A percentile compares a stretch with the other conserved stretches of the same genome.
phyloP scores from a whole-genome alignment of 2,329 filamentous ascomycete species.

The Juglanconis juglandina region DNA sequence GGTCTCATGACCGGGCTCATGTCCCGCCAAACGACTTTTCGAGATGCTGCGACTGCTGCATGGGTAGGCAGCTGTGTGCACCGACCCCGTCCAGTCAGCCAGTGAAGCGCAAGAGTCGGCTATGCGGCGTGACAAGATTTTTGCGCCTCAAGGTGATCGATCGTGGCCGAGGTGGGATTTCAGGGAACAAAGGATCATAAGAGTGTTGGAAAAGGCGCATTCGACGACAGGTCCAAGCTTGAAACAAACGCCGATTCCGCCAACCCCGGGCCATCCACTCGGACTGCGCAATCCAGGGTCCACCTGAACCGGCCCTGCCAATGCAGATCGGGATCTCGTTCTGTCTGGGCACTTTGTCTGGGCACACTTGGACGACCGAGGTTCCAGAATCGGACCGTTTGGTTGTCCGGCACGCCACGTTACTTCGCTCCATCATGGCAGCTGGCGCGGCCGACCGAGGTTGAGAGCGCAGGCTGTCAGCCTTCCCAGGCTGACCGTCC shows the following conservation, averaged over 20 bases:
- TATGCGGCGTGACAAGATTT: background rate
- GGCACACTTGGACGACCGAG: background rate
- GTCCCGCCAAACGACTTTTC: background rate
- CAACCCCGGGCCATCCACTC: background rate
- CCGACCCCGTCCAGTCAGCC: too few relatives aligned
- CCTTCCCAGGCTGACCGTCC: background rate
- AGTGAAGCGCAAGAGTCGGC: background rate
- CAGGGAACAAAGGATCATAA: slow-evolving; percentile 1
- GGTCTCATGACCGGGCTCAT: background rate
- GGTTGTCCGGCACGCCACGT: background rate
- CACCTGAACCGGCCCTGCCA: background rate
- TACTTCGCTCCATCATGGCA: background rate
- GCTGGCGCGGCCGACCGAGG: too few relatives aligned
- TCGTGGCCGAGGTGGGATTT: background rate
- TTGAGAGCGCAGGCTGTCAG: too few relatives aligned
- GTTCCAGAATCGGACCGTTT: background rate
- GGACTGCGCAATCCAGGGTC: slow-evolving; percentile 4
- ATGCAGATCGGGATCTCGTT: background rate
- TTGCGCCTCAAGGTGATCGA: background rate
- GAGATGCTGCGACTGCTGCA: background rate
- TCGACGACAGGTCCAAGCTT: background rate
- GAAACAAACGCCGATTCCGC: slow-evolving; percentile 11
- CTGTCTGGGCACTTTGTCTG: background rate
- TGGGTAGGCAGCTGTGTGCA: too few relatives aligned
- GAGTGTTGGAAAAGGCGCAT: background rate